These are phyloP conservation scores for Brettanomyces sp. DNA, from an alignment of 805 yeast species.

Conservation along the genomic window DNA sequence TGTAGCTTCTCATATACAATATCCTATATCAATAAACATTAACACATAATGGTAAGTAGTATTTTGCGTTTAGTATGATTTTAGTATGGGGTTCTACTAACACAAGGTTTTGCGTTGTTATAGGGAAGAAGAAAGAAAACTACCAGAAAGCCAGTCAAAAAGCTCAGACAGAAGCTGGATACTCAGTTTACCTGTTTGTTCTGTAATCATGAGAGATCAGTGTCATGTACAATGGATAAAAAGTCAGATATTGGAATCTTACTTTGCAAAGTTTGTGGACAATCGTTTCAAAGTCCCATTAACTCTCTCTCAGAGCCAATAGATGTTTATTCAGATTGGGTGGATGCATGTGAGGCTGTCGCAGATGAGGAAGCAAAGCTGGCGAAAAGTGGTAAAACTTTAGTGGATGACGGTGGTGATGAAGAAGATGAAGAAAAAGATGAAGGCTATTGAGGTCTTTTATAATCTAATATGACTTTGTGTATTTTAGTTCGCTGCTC, in stretches of 20 bases:
- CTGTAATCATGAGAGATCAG: constrained; percentile 92
- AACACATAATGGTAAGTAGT: no score
- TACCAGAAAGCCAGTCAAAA: constrained; percentile 71
- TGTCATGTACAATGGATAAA: constrained; percentile 80
- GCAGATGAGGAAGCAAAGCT: constrained; percentile 47
- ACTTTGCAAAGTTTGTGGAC: constrained; percentile 90
- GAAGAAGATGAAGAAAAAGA: constrained; percentile 11
- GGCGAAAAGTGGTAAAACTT: constrained; percentile 20
- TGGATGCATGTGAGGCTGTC: constrained; percentile 88
- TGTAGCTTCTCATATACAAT: no score
- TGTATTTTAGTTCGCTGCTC: neutral
- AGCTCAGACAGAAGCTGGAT: constrained; percentile 69
- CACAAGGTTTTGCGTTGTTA: neutral
- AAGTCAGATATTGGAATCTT: constrained; percentile 75
- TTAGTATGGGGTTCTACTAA: no score
- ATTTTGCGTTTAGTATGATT: no score
- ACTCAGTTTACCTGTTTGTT: constrained; percentile 83
- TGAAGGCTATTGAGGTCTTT: neutral
- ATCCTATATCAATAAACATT: no score
- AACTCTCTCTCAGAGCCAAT: constrained; percentile 82
- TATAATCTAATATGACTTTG: neutral
- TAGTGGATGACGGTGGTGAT: constrained; percentile 12
- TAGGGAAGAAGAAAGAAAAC: constrained; percentile 63
- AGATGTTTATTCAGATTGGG: constrained; percentile 95
- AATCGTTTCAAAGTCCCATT: constrained; percentile 80